phyloP scores from a whole-genome alignment of 345 rosid species.

The Salix purpurea region DNA sequence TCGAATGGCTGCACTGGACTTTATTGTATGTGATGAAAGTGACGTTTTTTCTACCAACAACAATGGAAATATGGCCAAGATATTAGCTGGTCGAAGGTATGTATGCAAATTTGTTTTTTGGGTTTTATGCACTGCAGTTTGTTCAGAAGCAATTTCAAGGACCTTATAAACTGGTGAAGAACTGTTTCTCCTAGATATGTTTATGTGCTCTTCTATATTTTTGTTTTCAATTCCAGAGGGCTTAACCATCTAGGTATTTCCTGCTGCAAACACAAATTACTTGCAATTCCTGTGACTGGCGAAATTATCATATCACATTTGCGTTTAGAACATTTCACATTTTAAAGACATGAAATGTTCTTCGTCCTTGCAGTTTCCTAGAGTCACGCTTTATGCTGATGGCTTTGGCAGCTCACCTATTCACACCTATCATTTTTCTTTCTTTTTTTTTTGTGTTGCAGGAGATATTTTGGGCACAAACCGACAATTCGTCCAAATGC shows the following conservation, averaged over 20 bases:
- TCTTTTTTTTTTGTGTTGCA: constrained; percentile 19
- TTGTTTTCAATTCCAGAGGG: neutral
- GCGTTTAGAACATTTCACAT: neutral
- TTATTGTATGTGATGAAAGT: constrained; percentile 87
- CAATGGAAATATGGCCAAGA: constrained; percentile 95
- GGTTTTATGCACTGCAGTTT: neutral
- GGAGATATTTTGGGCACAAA: constrained; percentile 93
- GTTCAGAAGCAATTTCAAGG: neutral
- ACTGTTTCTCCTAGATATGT: neutral
- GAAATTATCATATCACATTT: neutral
- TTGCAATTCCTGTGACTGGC: neutral
- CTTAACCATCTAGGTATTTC: neutral
- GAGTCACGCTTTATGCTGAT: neutral
- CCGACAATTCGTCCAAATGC: constrained; percentile 84
- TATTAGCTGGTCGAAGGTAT: constrained; percentile 91
- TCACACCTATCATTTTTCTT: neutral
- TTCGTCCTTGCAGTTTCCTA: neutral
- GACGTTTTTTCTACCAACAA: constrained; percentile 90
- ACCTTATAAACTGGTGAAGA: neutral
- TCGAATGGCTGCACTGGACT: constrained; percentile 94
- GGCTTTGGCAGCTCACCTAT: neutral
- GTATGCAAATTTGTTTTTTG: neutral
- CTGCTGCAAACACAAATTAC: neutral
- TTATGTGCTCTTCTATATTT: neutral
- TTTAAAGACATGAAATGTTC: neutral